Percentiles rank a stretch among this genome's conserved stretches.
These are phyloP conservation scores for Chalaropsis ovoidea DNA, from an alignment of 2,329 filamentous ascomycete species.

Conservation along the genomic window DNA sequence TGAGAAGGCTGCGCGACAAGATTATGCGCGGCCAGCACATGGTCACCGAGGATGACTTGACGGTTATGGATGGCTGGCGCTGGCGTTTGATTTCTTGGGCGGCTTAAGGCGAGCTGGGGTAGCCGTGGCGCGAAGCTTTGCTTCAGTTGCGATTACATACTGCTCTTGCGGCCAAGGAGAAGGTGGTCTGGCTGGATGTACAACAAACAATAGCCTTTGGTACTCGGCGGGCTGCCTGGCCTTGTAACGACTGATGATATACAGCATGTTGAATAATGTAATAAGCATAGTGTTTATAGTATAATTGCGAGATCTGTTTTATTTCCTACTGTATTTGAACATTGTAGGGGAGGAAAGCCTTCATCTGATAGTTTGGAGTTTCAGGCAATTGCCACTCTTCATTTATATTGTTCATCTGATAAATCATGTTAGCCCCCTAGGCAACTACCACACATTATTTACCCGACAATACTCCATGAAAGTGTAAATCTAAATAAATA, in stretches of 20 bases:
- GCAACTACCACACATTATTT: not conserved
- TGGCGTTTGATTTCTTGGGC: conserved; percentile 46
- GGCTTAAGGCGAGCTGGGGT: not conserved
- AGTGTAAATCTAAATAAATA: not conserved
- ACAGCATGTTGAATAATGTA: conserved; percentile 12
- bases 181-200: too few relatives aligned
- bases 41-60: conserved; percentile 42
- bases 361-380: too few relatives aligned
- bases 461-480: not conserved
- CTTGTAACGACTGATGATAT: conserved; percentile 12
- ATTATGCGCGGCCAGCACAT: conserved; percentile 31
- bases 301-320: not conserved
- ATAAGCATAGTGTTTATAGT: conserved; percentile 6
- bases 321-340: too few relatives aligned
- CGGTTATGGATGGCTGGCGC: conserved; percentile 44
- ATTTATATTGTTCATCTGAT: too few relatives aligned
- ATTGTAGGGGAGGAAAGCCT: too few relatives aligned
- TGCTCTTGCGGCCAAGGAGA: too few relatives aligned
- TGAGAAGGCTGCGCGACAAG: conserved; percentile 28
- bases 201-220: too few relatives aligned
- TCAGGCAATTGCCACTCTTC: too few relatives aligned
- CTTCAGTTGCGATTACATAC: not conserved
- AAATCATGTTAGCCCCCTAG: too few relatives aligned
- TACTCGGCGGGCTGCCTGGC: not conserved
- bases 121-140: not conserved